Base-by-base conservation (phyloP, 192 early-diverging fungal genomes). In the Backusella sp. region DNA sequence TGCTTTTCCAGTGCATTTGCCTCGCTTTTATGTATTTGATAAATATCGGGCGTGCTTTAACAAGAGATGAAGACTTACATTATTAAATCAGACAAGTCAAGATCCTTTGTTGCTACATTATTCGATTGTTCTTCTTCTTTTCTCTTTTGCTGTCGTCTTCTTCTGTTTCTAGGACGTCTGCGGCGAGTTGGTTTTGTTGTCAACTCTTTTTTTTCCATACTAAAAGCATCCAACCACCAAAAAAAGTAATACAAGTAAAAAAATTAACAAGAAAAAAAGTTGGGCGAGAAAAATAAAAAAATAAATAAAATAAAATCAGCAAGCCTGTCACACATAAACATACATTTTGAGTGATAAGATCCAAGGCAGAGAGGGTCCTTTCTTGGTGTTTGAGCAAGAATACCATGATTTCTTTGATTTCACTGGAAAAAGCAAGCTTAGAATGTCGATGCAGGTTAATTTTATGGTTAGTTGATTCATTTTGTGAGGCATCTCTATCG, bases 1-100 rank as follows among this genome's bases (percentile, higher is more conserved):
- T 83, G 82, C 49, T 76, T 83, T 73, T 83, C 82, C 44, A 83
- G 37, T 8, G 82, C 82, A 67, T 53, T 36, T 17, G 82, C 78
- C 68, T 83, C 82, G 46, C 82, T 83, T 65, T 49, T 15, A 21
- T 23, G n/a, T 35, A 12, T 39, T 39, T 39, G 3, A 2, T 11
- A 32, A 32, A 32, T 32, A 32, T 3, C 32, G 3, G 42, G 36
- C 1, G 28, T 19, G 21, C 41, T 2, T n/a, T 12, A 67, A 44
- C 0, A 26, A 66, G 21, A 52, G 6, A 49, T 56, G 32, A 39
- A 37, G 11, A 36, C 12, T 41, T 73, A 80, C 79, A 74, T 80
- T 28, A 46, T 46, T 37, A 80, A 66, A 56, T 80, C 79, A 42
- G 72, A 71, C 35, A 80, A 56, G 46, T 70, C 42, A 15, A 80